Conservation (phyloP, 352 stramenopile genomes). For the Globisporangium okanoganense region DNA sequence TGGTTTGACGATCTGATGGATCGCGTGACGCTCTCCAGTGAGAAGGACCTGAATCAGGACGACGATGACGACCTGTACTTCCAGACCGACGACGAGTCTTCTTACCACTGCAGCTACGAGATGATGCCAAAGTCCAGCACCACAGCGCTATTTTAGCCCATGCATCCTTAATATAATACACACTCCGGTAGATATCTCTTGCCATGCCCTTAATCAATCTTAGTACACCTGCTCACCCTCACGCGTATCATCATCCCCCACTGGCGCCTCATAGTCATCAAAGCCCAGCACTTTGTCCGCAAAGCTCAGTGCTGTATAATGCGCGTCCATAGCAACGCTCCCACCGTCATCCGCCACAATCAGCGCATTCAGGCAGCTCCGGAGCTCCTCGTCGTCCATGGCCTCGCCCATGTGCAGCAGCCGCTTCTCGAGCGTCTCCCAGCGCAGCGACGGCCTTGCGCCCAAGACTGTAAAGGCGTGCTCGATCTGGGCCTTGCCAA, state of each 20-base stretch:
- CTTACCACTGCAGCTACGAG: slow-evolving; percentile 19
- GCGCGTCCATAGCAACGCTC: slow-evolving; percentile 29
- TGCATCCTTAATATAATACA: not conserved
- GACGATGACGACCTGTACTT: slow-evolving; percentile 17
- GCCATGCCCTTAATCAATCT: not conserved
- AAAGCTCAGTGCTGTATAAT: slow-evolving; percentile 67
- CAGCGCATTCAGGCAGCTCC: slow-evolving; percentile 73
- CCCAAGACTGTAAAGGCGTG: slow-evolving; percentile 63
- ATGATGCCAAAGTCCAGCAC: slow-evolving; percentile 15
- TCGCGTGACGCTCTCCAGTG: not conserved
- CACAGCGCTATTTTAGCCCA: not conserved
- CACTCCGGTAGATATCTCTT: not conserved
- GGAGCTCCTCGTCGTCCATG: slow-evolving; percentile 80
- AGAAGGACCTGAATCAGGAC: slow-evolving; percentile 2
- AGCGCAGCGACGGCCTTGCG: slow-evolving; percentile 26
- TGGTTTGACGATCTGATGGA: slow-evolving; percentile 9
- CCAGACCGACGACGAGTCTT: slow-evolving; percentile 21
- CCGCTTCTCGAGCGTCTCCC: slow-evolving; percentile 58
- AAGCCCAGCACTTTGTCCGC: slow-evolving; percentile 87
- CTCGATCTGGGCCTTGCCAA: slow-evolving; percentile 78
- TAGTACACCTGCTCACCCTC: not conserved
- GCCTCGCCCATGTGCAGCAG: slow-evolving; percentile 68
- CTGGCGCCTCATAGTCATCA: slow-evolving; percentile 66
- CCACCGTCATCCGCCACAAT: slow-evolving; percentile 32
- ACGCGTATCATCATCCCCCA: not conserved